Percentiles rank a stretch among this genome's conserved stretches.
Conservation (phyloP, 1,284 basidiomycete species). For the Apiotrichum siamense region DNA sequence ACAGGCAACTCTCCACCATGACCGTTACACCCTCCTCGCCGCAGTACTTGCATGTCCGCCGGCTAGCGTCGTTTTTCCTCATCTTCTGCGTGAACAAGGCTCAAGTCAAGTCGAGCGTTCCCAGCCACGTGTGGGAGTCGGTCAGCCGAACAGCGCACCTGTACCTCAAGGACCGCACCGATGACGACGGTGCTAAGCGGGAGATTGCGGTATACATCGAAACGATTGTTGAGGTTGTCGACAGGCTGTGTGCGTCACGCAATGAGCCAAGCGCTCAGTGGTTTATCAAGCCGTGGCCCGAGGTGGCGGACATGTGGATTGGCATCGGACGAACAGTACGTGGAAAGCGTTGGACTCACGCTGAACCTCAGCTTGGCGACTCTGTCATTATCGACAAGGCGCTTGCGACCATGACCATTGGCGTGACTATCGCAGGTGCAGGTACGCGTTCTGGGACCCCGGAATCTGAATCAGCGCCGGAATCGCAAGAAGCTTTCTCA, state of each 20-base stretch:
- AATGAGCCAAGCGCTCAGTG: slow-evolving; percentile 18
- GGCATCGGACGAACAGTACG: slow-evolving; percentile 38
- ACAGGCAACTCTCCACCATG: neutral
- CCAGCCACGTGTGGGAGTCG: slow-evolving; percentile 12
- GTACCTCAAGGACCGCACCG: slow-evolving; percentile 5
- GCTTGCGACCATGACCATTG: slow-evolving; percentile 15
- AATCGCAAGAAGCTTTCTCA: neutral
- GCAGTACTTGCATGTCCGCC: slow-evolving; percentile 9
- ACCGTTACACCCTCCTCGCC: neutral
- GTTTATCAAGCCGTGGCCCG: slow-evolving; percentile 30
- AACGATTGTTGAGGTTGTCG: slow-evolving; percentile 21
- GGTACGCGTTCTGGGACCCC: neutral
- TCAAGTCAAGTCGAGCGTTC: slow-evolving; percentile 1
- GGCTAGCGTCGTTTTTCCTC: slow-evolving; percentile 2
- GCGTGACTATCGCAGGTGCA: neutral
- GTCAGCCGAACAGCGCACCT: slow-evolving; percentile 6
- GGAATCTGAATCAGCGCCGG: neutral
- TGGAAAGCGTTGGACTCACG: neutral
- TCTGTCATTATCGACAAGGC: slow-evolving; percentile 29
- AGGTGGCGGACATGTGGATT: slow-evolving; percentile 40
- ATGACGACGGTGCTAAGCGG: slow-evolving; percentile 10
- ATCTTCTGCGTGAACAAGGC: slow-evolving; percentile 1
- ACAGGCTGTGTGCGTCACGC: slow-evolving; percentile 14
- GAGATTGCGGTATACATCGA: slow-evolving; percentile 18
- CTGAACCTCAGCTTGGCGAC: slow-evolving; percentile 28